Evolutionary conservation across 495 filamentous ascomycete genomes (phyloP).

Genomic region (Daldinia decipiens): DNA sequence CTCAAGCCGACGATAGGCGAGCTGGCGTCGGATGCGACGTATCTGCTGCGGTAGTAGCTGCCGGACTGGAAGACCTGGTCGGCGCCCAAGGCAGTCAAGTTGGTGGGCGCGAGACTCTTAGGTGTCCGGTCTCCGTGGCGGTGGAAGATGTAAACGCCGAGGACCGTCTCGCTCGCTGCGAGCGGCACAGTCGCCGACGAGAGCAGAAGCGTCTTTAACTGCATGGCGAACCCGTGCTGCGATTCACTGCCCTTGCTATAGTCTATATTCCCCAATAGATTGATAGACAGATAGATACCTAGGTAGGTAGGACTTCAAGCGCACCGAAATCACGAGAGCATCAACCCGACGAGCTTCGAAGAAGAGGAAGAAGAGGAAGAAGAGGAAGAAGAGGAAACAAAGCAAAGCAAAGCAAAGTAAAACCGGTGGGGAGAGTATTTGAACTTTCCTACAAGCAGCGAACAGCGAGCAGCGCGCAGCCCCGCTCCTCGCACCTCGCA

Average conservation of each 20-base stretch:
- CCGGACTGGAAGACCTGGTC: conserved; percentile 72
- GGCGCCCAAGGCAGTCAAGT: conserved; percentile 75
- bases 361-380: conserved; percentile 10
- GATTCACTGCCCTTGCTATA: neutral
- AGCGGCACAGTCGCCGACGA: conserved; percentile 51
- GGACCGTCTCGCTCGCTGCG: conserved; percentile 66
- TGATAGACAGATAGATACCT: no score
- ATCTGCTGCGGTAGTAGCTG: conserved; percentile 66
- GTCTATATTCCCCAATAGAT: neutral
- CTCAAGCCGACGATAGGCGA: conserved; percentile 55
- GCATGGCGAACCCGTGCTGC: conserved; percentile 23
- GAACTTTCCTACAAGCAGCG: conserved; percentile 1
- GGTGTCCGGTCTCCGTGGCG: conserved; percentile 79
- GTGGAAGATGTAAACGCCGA: conserved; percentile 76
- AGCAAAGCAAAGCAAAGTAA: neutral
- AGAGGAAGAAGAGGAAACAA: conserved; percentile 9
- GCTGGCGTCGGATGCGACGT: conserved; percentile 58
- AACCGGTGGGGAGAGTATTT: conserved; percentile 24
- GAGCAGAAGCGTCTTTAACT: conserved; percentile 41
- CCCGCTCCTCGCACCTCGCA: conserved; percentile 39
- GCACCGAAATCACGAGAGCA: conserved; percentile 9
- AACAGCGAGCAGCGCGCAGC: conserved; percentile 2
- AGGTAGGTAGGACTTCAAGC: neutral
- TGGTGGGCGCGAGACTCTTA: conserved; percentile 60
- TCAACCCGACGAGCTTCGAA: conserved; percentile 1